Evolutionary conservation across 2,329 filamentous ascomycete genomes (phyloP).

Genomic region (Paracamarosporium sp.): DNA sequence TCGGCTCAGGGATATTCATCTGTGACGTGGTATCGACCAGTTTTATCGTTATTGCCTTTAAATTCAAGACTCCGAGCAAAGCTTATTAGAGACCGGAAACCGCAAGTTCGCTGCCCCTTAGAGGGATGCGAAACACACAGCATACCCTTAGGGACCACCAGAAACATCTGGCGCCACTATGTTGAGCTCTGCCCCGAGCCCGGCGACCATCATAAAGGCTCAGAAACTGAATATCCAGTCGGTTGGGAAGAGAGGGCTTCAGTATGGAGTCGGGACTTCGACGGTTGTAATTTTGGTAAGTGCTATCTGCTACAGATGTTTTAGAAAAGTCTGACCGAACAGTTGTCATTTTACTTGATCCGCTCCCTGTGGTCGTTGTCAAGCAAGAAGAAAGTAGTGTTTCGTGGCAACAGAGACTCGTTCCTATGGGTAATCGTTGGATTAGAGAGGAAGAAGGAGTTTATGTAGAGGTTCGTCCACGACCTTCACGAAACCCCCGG

Average conservation of each 20-base stretch:
- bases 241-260: conserved; percentile 19
- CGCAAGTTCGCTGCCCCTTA: conserved; percentile 1
- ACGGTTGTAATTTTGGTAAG: conserved; percentile 15
- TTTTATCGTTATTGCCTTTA: conserved; percentile 7
- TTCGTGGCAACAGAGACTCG: background rate
- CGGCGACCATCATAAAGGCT: conserved; percentile 13
- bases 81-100: conserved; percentile 6
- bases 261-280: conserved; percentile 13
- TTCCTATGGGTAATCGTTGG: background rate
- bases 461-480: background rate
- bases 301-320: background rate
- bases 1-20: conserved; percentile 15
- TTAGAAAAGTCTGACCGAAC: background rate
- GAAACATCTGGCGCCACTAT: conserved; percentile 17
- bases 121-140: conserved; percentile 8
- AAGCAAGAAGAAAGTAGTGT: background rate
- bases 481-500: background rate
- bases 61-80: conserved; percentile 7
- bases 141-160: background rate
- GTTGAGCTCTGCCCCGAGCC: conserved; percentile 15
- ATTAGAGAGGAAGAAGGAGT: background rate
- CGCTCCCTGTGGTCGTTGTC: conserved; percentile 5
- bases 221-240: conserved; percentile 12
- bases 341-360: conserved; percentile 16
- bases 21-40: conserved; percentile 19